Percentiles rank a stretch among this genome's conserved stretches.
phyloP scores from a whole-genome alignment of 495 filamentous ascomycete genomes.

The Tuber calosporum region DNA sequence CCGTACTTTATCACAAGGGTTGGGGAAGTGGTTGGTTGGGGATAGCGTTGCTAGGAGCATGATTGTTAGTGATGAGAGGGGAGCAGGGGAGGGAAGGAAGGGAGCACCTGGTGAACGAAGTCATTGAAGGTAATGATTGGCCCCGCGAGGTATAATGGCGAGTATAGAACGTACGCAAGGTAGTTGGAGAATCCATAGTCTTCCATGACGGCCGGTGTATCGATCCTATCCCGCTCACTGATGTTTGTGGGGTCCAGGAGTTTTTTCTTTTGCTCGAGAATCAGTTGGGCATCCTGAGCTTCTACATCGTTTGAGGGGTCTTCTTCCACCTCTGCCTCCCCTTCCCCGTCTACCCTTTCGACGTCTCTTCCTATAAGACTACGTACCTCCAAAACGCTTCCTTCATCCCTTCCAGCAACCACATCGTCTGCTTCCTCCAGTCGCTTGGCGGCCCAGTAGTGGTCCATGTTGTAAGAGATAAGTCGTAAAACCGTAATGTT shows the following conservation, averaged over 20 bases:
- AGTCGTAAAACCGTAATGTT: conserved; percentile 90
- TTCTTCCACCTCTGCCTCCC: background rate
- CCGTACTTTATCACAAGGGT: conserved; percentile 64
- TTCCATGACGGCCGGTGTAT: conserved; percentile 58
- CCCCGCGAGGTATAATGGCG: conserved; percentile 84
- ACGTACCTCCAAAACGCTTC: conserved; percentile 77
- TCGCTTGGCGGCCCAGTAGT: conserved; percentile 79
- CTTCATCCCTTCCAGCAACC: conserved; percentile 34
- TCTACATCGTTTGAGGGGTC: conserved; percentile 15
- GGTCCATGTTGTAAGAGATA: conserved; percentile 95
- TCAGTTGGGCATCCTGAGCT: conserved; percentile 26
- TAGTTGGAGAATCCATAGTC: conserved; percentile 80
- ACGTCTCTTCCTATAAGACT: conserved; percentile 18
- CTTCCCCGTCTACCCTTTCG: conserved; percentile 14
- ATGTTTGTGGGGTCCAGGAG: conserved; percentile 78
- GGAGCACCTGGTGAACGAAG: conserved; percentile 76
- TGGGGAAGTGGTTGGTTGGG: conserved; percentile 57
- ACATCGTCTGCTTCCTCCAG: conserved; percentile 41
- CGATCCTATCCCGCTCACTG: conserved; percentile 78
- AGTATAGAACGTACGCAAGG: conserved; percentile 79
- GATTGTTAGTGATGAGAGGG: conserved; percentile 52
- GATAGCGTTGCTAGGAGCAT: conserved; percentile 63
- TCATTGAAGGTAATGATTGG: conserved; percentile 98
- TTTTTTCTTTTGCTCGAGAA: conserved; percentile 76
- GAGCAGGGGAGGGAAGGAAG: conserved; percentile 50